A percentile compares a stretch with the other conserved stretches of the same genome.
phyloP scores from a whole-genome alignment of 2,329 filamentous ascomycete genomes.

The Neurospora sp. region DNA sequence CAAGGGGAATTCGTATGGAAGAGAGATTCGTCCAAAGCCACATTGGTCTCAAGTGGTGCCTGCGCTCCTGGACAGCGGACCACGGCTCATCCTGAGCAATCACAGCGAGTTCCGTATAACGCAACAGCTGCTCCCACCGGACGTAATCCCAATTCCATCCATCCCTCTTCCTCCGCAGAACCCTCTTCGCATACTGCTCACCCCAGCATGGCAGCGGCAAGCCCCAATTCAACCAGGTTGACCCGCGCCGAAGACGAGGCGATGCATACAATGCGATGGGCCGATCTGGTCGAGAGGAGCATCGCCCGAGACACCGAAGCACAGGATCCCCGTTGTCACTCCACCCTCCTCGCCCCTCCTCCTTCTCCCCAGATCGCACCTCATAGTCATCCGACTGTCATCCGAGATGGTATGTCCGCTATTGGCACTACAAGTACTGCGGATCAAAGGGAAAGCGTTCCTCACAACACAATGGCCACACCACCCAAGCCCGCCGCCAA shows the following conservation, averaged over 20 bases:
- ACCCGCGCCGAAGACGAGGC: background rate
- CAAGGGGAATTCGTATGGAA: background rate
- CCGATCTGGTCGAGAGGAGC: background rate
- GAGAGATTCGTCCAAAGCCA: background rate
- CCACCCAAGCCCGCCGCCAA: conserved; percentile 3
- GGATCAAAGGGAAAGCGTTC: background rate
- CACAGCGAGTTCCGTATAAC: background rate
- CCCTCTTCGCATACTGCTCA: background rate
- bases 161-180: background rate
- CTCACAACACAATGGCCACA: conserved; percentile 8
- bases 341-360: background rate
- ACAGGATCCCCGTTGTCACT: background rate
- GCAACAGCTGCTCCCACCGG: background rate
- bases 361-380: background rate
- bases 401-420: background rate
- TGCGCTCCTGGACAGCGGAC: background rate
- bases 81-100: background rate
- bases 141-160: background rate
- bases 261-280: background rate
- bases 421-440: background rate
- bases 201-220: background rate
- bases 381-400: background rate
- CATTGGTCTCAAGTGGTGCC: background rate
- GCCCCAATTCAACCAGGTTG: background rate
- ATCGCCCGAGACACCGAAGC: background rate